Percentiles rank a stretch among this genome's conserved stretches.
These are phyloP conservation scores for Saccharomyces jurei DNA, from an alignment of 805 yeast species.

Conservation along the genomic window DNA sequence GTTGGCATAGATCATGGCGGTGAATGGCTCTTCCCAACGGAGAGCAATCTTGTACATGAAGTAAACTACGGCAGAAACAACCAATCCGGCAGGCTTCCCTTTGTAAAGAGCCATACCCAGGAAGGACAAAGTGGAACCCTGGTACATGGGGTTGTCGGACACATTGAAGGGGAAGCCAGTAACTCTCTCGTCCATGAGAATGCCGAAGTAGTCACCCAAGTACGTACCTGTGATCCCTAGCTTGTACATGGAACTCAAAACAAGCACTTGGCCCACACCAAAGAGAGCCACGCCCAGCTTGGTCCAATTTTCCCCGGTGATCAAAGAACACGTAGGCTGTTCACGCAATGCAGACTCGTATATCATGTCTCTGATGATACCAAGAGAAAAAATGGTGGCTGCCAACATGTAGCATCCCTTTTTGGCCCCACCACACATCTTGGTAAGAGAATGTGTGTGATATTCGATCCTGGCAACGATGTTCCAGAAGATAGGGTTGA, in stretches of 20 bases:
- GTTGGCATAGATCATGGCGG: constrained; percentile 80
- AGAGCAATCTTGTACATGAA: constrained; percentile 79
- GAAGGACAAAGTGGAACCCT: constrained; percentile 84
- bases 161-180: constrained; percentile 90
- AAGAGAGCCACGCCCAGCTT: constrained; percentile 50
- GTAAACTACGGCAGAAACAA: constrained; percentile 63
- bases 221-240: constrained; percentile 95
- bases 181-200: constrained; percentile 83
- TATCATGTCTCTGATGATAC: constrained; percentile 70
- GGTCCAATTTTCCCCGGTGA: constrained; percentile 34
- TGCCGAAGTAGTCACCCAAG: constrained; percentile 94
- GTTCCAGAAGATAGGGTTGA: constrained; percentile 96
- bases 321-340: constrained; percentile 61
- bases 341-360: constrained; percentile 61
- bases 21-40: constrained; percentile 90
- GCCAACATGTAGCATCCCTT: constrained; percentile 85
- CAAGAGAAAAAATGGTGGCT: constrained; percentile 71
- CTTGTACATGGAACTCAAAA: constrained; percentile 78
- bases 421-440: constrained; percentile 57
- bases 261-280: constrained; percentile 70
- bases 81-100: constrained; percentile 84
- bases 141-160: constrained; percentile 92
- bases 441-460: constrained; percentile 67
- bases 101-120: constrained; percentile 82
- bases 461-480: constrained; percentile 83